These are phyloP conservation scores for Silene uniflora DNA, from an alignment of 148 eudicot species.

Conservation along the genomic window DNA sequence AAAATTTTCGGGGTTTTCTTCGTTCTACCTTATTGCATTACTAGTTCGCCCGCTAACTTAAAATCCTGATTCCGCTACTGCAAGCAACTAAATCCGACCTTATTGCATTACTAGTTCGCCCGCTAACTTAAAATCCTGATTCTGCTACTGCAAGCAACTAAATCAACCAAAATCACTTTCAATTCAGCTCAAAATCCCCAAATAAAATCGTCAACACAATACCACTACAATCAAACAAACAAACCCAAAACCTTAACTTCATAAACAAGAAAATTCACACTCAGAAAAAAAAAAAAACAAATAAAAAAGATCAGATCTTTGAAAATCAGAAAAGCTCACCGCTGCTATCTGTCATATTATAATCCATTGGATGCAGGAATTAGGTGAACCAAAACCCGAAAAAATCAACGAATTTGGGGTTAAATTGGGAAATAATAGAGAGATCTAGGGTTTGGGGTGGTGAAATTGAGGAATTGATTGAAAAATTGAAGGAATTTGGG, in stretches of 20 bases:
- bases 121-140: too few relatives aligned
- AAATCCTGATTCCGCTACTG: too few relatives aligned
- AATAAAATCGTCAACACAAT: not conserved
- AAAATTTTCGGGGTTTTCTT: too few relatives aligned
- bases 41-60: too few relatives aligned
- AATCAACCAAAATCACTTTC: not conserved
- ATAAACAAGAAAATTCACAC: not conserved
- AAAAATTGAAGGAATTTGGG: not conserved
- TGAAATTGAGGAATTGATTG: not conserved
- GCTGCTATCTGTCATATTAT: slow-evolving; percentile 50
- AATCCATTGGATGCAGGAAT: slow-evolving; percentile 38
- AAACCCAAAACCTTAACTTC: slow-evolving; percentile 8
- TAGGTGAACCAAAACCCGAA: slow-evolving; percentile 18
- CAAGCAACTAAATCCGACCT: not conserved
- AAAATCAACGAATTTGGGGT: not conserved
- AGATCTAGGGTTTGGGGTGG: not conserved
- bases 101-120: too few relatives aligned
- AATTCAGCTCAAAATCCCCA: not conserved
- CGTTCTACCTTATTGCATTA: too few relatives aligned
- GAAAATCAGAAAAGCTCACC: slow-evolving; percentile 37
- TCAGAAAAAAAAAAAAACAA: not conserved
- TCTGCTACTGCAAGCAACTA: not conserved
- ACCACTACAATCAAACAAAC: slow-evolving; percentile 9
- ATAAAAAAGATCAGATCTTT: slow-evolving; percentile 7
- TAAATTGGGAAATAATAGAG: not conserved